Evolutionary conservation across 768 basidiomycete genomes (phyloP).

Genomic region (Mycena vitilis): DNA sequence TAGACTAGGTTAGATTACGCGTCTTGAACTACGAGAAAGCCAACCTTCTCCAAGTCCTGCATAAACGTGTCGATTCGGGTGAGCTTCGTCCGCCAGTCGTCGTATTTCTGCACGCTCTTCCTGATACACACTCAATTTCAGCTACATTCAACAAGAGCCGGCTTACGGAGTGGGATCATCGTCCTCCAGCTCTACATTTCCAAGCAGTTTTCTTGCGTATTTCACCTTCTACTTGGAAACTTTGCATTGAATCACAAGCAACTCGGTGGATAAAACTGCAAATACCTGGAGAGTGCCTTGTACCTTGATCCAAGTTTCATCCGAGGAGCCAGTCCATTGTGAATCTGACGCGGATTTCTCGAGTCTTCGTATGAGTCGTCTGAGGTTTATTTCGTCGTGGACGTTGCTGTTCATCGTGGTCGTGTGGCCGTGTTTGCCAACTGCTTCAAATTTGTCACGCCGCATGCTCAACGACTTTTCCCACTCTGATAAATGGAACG

Average conservation of each 20-base stretch:
- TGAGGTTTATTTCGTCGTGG: slow-evolving; percentile 79
- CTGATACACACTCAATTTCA: slow-evolving; percentile 43
- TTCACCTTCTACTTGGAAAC: too few relatives aligned
- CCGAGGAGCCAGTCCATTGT: slow-evolving; percentile 47
- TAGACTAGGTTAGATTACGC: neutral
- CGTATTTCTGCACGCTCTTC: slow-evolving; percentile 55
- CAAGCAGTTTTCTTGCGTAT: too few relatives aligned
- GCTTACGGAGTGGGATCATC: slow-evolving; percentile 51
- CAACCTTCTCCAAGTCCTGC: slow-evolving; percentile 65
- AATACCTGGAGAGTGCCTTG: slow-evolving; percentile 70
- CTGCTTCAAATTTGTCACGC: too few relatives aligned
- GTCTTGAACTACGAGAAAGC: neutral
- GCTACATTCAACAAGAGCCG: slow-evolving; percentile 6
- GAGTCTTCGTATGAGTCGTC: slow-evolving; percentile 68
- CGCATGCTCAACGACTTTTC: too few relatives aligned
- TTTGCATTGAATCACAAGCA: too few relatives aligned
- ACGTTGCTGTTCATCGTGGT: slow-evolving; percentile 17
- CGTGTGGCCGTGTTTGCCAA: slow-evolving; percentile 6
- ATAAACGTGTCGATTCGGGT: slow-evolving; percentile 67
- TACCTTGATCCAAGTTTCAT: slow-evolving; percentile 64
- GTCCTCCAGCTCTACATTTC: too few relatives aligned
- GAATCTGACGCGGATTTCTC: slow-evolving; percentile 62
- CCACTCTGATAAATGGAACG: too few relatives aligned
- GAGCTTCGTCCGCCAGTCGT: slow-evolving; percentile 61
- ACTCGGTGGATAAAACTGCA: neutral